Conservation (phyloP, 2,329 filamentous ascomycete genomes). For the Aspergillus sp. region DNA sequence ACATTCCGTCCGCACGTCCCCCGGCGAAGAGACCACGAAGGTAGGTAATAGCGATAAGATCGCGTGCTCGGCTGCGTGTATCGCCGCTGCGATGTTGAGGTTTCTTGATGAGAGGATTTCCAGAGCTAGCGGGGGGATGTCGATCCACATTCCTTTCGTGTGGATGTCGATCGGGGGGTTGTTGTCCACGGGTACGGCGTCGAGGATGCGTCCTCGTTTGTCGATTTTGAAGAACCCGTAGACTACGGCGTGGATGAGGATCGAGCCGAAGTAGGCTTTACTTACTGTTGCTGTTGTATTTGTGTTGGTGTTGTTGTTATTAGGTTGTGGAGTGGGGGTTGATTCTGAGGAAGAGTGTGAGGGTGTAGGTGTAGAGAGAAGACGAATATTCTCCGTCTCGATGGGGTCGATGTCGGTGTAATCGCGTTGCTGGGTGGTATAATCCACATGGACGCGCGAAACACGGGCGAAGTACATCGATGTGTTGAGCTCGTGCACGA, state of each 20-base stretch:
- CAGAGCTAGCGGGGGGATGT: slow-evolving; percentile 77
- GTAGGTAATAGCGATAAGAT: slow-evolving; percentile 84
- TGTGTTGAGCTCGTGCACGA: slow-evolving; percentile 84
- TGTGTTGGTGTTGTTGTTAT: no score
- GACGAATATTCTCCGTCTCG: slow-evolving; percentile 82
- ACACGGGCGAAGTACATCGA: slow-evolving; percentile 83
- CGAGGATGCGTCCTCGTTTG: slow-evolving; percentile 77
- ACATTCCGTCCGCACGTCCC: slow-evolving; percentile 92
- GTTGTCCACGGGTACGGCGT: slow-evolving; percentile 81
- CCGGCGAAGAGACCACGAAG: slow-evolving; percentile 85
- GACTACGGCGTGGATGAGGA: slow-evolving; percentile 83
- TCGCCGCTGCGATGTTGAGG: slow-evolving; percentile 82
- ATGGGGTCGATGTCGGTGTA: slow-evolving; percentile 92
- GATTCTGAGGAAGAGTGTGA: not conserved
- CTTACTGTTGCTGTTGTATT: no score
- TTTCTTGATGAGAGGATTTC: slow-evolving; percentile 72
- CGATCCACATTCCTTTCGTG: slow-evolving; percentile 93
- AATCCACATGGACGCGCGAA: slow-evolving; percentile 85
- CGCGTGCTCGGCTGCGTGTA: slow-evolving; percentile 93
- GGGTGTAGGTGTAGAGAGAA: not conserved
- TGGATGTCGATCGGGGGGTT: slow-evolving; percentile 85
- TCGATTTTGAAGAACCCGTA: slow-evolving; percentile 99
- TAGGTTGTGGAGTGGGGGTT: slow-evolving; percentile 53
- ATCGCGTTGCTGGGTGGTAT: slow-evolving; percentile 90
- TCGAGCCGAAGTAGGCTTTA: slow-evolving; percentile 78